Evolutionary conservation across 140 eudicot species (phyloP), one percentile per base, ranked within the genome.

Genomic region (Ambrosia hybrid): DNA sequence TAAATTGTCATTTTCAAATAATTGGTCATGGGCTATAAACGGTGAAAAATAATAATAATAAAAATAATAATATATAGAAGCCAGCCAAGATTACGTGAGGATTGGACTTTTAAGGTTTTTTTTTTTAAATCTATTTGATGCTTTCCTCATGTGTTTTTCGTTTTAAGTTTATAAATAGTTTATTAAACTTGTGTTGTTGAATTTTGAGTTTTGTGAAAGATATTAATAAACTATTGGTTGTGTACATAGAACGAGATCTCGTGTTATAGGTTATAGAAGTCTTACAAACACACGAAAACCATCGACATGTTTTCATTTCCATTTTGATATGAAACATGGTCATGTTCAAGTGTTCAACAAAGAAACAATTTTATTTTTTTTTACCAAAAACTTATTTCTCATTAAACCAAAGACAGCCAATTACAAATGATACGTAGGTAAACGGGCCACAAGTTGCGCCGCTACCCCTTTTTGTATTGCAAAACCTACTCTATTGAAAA

Each of bases 21-120:
- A 77, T 77, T 77, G 77, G 76, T 77, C 72, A 77, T 77, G 81
- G 81, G 67, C 77, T 77, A 34, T n/a, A 59, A 48, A 59, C 38
- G 73, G 52, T 68, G 64, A 37, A 39, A 39, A 65, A 41, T 1
- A 56, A 8, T 0, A 21, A 21, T 21, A 21, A 14, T 8, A n/a
- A 14, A 21, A 36, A 55, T 0, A 70, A 65, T 21, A 21, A 65
- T 41, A 65, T 41, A 41, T 8, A 37, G 8, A 72, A 17, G 38
- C 9, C 68, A 63, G 10, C 9, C 60, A 49, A 60, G 71, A 36
- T 57, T 77, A 60, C 57, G 75, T 68, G 76, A 49, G 80, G 75
- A 52, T 49, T 37, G 81, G 37, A 38, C 57, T 74, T 36, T 11
- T 3, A 52, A 33, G 30, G 4, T 7, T 30, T 30, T 30, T 9